Conservation (phyloP, 2,329 filamentous ascomycete species). For the Fusarium secorum region DNA sequence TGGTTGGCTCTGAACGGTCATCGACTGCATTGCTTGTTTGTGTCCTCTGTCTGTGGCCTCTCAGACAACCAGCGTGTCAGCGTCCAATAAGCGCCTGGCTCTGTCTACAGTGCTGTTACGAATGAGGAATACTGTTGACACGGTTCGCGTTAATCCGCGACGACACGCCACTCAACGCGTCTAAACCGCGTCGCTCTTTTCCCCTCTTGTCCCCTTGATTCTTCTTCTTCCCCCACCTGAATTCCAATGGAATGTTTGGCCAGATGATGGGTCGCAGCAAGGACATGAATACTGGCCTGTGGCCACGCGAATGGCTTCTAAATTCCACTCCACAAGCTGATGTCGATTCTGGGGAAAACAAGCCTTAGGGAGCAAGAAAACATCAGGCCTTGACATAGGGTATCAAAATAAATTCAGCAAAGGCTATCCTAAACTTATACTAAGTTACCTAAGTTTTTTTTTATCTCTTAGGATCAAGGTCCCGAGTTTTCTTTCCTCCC, state of each 20-base stretch:
- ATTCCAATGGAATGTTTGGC: constrained; percentile 31
- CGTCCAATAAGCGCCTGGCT: constrained; percentile 2
- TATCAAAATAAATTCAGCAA: background rate
- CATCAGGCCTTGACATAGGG: background rate
- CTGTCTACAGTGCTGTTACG: background rate
- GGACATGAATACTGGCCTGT: constrained; percentile 18
- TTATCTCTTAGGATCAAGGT: background rate
- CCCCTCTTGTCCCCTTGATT: constrained; percentile 15
- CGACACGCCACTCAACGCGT: constrained; percentile 39
- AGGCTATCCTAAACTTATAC: background rate
- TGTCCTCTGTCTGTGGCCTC: constrained; percentile 2
- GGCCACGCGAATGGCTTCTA: background rate
- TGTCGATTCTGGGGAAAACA: background rate
- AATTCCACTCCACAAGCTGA: background rate
- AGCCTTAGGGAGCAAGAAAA: background rate
- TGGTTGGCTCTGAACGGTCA: constrained; percentile 15
- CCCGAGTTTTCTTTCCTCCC: background rate
- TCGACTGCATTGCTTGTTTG: constrained; percentile 18
- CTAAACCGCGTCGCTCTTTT: constrained; percentile 23
- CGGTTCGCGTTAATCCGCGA: constrained; percentile 20
- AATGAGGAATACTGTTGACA: background rate
- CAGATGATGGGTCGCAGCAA: constrained; percentile 19
- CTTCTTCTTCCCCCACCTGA: constrained; percentile 16
- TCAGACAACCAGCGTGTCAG: constrained; percentile 18
- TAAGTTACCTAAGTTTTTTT: background rate